Evolutionary conservation across 1,284 basidiomycete genomes (phyloP).

Genomic region (Ganoderma resinaceum): DNA sequence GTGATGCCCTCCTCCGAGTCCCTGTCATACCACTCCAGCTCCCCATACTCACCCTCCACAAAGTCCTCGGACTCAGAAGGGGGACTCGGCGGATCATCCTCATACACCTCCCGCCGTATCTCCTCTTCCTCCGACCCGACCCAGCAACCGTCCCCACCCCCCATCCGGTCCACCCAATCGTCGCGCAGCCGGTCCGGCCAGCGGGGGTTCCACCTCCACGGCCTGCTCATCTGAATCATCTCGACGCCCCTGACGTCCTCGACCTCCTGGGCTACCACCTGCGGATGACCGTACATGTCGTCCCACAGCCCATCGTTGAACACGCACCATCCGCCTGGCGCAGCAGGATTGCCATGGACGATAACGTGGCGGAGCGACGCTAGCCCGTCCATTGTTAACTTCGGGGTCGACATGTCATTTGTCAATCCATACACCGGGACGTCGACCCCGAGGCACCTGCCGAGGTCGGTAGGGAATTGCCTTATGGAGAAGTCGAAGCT

Average conservation of each 20-base stretch:
- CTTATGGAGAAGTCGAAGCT: not conserved
- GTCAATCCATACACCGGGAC: not conserved
- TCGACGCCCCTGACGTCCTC: not conserved
- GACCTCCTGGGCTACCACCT: not conserved
- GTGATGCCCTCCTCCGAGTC: not conserved
- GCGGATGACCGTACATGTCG: not conserved
- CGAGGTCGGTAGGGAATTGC: not conserved
- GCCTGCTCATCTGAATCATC: not conserved
- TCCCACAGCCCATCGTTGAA: not conserved
- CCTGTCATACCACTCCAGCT: not conserved
- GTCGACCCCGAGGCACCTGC: not conserved
- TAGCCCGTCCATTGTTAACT: not conserved
- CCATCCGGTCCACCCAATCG: constrained; percentile 15
- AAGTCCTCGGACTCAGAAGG: not conserved
- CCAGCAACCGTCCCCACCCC: constrained; percentile 16
- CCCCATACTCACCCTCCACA: not conserved
- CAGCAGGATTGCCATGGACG: not conserved
- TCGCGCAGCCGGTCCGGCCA: constrained; percentile 5
- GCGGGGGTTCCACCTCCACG: not conserved
- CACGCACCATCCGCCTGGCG: not conserved
- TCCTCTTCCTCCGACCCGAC: constrained; percentile 11
- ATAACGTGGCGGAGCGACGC: not conserved
- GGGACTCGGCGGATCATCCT: not conserved
- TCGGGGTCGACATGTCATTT: not conserved
- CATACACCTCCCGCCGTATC: not conserved